These are phyloP conservation scores for Cicer judaicum DNA, from an alignment of 306 rosid species.

Conservation along the genomic window DNA sequence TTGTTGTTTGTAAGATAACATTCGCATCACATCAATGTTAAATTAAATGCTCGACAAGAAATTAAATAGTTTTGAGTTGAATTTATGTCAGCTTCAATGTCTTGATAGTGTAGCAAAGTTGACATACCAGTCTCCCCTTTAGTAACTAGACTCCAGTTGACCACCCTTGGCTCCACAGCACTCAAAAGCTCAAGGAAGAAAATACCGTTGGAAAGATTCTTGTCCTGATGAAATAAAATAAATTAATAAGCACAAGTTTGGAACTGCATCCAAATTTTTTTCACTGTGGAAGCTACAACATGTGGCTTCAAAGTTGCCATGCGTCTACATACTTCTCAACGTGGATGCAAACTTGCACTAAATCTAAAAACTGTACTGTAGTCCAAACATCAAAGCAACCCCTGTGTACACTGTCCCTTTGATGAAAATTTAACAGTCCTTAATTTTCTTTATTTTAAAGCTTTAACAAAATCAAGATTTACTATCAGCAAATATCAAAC, in stretches of 20 bases:
- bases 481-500: constrained; percentile 7
- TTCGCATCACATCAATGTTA: constrained; percentile 15
- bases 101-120: constrained; percentile 25
- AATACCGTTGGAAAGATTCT: constrained; percentile 81
- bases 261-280: no score
- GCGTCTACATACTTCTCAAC: no score
- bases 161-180: constrained; percentile 97
- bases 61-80: constrained; percentile 32
- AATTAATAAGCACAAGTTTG: background rate
- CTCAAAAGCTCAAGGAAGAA: constrained; percentile 98
- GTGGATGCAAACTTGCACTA: no score
- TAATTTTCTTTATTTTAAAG: constrained; percentile 23
- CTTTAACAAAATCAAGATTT: constrained; percentile 22
- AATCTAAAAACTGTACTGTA: constrained; percentile 16
- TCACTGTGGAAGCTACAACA: no score
- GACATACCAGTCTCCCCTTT: constrained; percentile 90
- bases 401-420: background rate
- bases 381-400: constrained; percentile 37
- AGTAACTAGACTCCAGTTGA: constrained; percentile 95
- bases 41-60: constrained; percentile 25
- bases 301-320: no score
- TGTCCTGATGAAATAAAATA: constrained; percentile 66
- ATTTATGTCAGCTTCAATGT: constrained; percentile 26
- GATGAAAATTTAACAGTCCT: constrained; percentile 9
- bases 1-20: constrained; percentile 19